A percentile compares a stretch with the other conserved stretches of the same genome.
phyloP scores from a whole-genome alignment of 164 flowering plant species.

The Magnolia sinica region DNA sequence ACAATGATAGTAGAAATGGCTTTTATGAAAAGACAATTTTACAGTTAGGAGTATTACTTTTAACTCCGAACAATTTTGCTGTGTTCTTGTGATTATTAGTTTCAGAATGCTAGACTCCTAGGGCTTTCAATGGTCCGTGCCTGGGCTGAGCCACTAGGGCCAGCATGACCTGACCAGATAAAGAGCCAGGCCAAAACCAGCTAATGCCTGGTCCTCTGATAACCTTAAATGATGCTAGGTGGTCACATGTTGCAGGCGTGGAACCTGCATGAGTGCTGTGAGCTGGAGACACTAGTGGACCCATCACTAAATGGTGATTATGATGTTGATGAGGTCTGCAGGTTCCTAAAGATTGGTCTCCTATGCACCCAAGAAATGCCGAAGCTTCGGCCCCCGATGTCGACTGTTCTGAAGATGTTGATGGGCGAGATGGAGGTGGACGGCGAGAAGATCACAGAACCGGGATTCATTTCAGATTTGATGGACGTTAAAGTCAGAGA shows the following conservation, averaged over 20 bases:
- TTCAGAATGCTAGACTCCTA: too few species aligned
- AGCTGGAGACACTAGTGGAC: constrained; percentile 59
- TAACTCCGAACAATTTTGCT: too few species aligned
- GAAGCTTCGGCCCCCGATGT: constrained; percentile 87
- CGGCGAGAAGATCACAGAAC: constrained; percentile 49
- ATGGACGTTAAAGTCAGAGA: constrained; percentile 66
- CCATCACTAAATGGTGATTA: constrained; percentile 54
- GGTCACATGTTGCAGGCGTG: constrained; percentile 57
- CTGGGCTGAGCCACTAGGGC: background rate
- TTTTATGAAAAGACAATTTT: too few species aligned
- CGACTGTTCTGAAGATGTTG: constrained; percentile 75
- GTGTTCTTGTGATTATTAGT: too few species aligned
- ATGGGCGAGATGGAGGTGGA: constrained; percentile 38
- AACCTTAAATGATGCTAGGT: background rate
- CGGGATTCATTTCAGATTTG: constrained; percentile 80
- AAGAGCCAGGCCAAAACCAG: background rate
- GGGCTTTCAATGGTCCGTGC: background rate
- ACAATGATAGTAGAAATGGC: too few species aligned
- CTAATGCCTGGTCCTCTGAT: background rate
- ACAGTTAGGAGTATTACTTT: too few species aligned
- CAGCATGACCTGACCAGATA: background rate
- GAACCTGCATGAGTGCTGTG: constrained; percentile 55
- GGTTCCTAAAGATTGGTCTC: constrained; percentile 67
- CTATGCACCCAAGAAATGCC: constrained; percentile 88
- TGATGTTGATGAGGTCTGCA: constrained; percentile 71